Evolutionary conservation across 2,329 filamentous ascomycete species (phyloP).

Genomic region (Canariomyces notabilis): DNA sequence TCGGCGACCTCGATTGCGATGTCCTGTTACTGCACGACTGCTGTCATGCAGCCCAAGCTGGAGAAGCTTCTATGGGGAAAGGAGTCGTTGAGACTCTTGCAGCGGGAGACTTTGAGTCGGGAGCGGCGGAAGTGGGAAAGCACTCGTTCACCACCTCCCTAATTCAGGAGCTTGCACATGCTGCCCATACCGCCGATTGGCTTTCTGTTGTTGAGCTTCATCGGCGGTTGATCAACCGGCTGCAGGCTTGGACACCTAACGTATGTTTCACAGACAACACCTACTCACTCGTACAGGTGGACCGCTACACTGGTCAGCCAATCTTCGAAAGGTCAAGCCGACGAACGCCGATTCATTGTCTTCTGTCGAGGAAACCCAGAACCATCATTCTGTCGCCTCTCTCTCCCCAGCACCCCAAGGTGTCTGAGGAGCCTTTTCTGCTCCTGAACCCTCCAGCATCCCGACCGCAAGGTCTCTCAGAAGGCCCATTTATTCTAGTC

Average conservation of each 20-base stretch:
- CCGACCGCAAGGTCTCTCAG: background rate
- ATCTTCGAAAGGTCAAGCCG: conserved; percentile 12
- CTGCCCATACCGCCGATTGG: conserved; percentile 13
- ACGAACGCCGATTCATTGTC: conserved; percentile 10
- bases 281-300: conserved; percentile 16
- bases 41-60: conserved; percentile 41
- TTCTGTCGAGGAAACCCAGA: conserved; percentile 7
- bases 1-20: conserved; percentile 24
- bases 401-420: background rate
- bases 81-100: conserved; percentile 37
- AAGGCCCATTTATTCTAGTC: conserved; percentile 7
- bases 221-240: conserved; percentile 12
- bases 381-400: conserved; percentile 18
- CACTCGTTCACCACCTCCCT: conserved; percentile 16
- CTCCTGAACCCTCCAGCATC: conserved; percentile 1
- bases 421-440: conserved; percentile 3
- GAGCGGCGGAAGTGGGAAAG: conserved; percentile 35
- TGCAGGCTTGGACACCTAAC: conserved; percentile 10
- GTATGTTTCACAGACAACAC: conserved; percentile 9
- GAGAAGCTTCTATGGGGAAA: conserved; percentile 40
- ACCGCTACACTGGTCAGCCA: conserved; percentile 12
- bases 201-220: conserved; percentile 18
- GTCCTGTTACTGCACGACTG: conserved; percentile 36
- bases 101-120: conserved; percentile 48
- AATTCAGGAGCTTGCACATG: conserved; percentile 18